Conservation (phyloP, 257 asterid species). For the Solanum bukasovii region DNA sequence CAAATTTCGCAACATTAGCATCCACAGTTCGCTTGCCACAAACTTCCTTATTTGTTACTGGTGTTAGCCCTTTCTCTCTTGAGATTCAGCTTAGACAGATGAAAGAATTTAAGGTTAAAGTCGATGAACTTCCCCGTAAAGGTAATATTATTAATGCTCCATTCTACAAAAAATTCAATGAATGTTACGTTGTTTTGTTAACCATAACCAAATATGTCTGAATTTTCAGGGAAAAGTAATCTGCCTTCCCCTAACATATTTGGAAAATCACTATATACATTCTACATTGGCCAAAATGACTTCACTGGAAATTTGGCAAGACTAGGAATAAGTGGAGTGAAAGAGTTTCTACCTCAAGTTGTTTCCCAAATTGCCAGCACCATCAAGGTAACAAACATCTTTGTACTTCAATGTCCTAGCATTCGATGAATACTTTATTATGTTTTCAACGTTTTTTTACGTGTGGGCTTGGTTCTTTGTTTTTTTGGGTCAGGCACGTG, state of each 20-base stretch:
- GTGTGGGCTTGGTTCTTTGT: too few relatives aligned
- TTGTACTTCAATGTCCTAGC: not conserved
- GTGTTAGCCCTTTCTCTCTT: slow-evolving; percentile 60
- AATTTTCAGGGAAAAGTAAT: slow-evolving; percentile 15
- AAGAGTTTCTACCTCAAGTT: slow-evolving; percentile 30
- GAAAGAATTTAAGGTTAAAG: slow-evolving; percentile 42
- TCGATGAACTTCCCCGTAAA: slow-evolving; percentile 19
- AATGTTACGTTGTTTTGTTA: not conserved
- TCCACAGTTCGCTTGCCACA: slow-evolving; percentile 56
- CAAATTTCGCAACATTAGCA: slow-evolving; percentile 54
- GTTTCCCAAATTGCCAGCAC: slow-evolving; percentile 32
- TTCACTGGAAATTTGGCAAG: slow-evolving; percentile 33
- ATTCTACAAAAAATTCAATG: not conserved
- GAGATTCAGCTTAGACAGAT: slow-evolving; percentile 55
- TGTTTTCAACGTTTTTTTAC: not conserved
- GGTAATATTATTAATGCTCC: slow-evolving; percentile 9
- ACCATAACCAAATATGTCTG: not conserved
- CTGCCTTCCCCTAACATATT: slow-evolving; percentile 54
- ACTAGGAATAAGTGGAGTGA: slow-evolving; percentile 34
- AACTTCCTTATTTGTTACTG: slow-evolving; percentile 43
- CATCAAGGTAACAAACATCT: slow-evolving; percentile 29
- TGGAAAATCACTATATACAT: slow-evolving; percentile 47
- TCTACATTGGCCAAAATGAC: slow-evolving; percentile 68
- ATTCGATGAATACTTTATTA: too few relatives aligned
- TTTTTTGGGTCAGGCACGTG: too few relatives aligned